A percentile compares a stretch with the other conserved stretches of the same genome.
These are phyloP conservation scores for Aspergillus sp. DNA, from an alignment of 2,329 filamentous ascomycete genomes.

Conservation along the genomic window DNA sequence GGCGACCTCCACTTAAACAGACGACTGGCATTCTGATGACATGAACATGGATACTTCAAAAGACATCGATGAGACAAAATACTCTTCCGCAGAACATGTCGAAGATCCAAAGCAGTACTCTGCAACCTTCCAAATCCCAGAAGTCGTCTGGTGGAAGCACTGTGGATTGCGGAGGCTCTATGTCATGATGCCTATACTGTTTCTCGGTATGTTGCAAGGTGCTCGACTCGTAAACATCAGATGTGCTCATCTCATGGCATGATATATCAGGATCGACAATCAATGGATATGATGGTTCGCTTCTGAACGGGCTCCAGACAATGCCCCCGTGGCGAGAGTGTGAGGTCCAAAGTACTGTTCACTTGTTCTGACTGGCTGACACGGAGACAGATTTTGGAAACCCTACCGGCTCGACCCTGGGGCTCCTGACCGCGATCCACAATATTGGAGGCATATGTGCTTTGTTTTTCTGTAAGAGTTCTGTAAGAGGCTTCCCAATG, in stretches of 20 bases:
- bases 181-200: slow-evolving; percentile 15
- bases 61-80: neutral
- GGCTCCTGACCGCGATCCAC: slow-evolving; percentile 19
- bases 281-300: slow-evolving; percentile 20
- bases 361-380: neutral
- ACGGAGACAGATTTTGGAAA: slow-evolving; percentile 13
- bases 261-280: slow-evolving; percentile 9
- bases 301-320: slow-evolving; percentile 21
- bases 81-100: neutral
- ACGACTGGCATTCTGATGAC: neutral
- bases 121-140: slow-evolving; percentile 2
- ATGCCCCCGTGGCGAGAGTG: slow-evolving; percentile 19
- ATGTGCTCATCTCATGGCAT: neutral
- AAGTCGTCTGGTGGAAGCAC: slow-evolving; percentile 19
- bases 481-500: neutral
- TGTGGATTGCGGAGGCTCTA: slow-evolving; percentile 14
- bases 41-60: neutral
- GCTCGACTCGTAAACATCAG: too few relatives aligned
- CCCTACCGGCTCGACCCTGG: slow-evolving; percentile 13
- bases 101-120: neutral
- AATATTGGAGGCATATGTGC: slow-evolving; percentile 19
- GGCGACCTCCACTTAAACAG: too few relatives aligned
- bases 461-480: slow-evolving; percentile 18
- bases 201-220: slow-evolving; percentile 6
- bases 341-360: neutral